Evolutionary conservation across 176 grass and related monocot species (phyloP).

Genomic region (Tuctoria greenei): DNA sequence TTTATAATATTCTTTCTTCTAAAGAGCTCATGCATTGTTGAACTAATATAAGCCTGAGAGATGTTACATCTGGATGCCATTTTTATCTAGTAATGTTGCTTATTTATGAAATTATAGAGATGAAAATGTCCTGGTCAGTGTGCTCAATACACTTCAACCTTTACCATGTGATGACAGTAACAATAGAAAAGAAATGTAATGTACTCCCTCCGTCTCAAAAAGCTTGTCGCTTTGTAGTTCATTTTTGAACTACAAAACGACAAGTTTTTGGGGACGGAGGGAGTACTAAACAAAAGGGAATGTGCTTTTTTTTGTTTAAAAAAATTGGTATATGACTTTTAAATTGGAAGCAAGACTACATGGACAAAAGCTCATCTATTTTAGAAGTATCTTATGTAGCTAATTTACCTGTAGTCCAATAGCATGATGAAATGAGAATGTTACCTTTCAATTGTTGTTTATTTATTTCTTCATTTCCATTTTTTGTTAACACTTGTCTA

Average conservation of each 20-base stretch:
- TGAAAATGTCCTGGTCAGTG: too few relatives aligned
- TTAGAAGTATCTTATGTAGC: not conserved
- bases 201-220: too few relatives aligned
- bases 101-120: not conserved
- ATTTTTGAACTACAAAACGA: too few relatives aligned
- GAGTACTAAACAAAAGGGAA: not conserved
- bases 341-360: not conserved
- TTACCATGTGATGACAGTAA: not conserved
- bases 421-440: not conserved
- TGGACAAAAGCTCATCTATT: not conserved
- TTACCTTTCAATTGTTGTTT: too few relatives aligned
- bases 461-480: not conserved
- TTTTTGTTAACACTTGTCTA: not conserved
- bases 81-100: not conserved
- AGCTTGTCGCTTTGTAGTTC: too few relatives aligned
- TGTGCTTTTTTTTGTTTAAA: not conserved
- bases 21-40: not conserved
- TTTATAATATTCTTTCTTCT: not conserved
- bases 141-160: not conserved
- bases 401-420: not conserved
- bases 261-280: too few relatives aligned
- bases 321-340: too few relatives aligned
- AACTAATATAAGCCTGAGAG: not conserved
- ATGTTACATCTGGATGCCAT: not conserved
- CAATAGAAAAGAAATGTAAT: not conserved